phyloP scores from a whole-genome alignment of 768 basidiomycete genomes.

The Psilocybe tampanensis region DNA sequence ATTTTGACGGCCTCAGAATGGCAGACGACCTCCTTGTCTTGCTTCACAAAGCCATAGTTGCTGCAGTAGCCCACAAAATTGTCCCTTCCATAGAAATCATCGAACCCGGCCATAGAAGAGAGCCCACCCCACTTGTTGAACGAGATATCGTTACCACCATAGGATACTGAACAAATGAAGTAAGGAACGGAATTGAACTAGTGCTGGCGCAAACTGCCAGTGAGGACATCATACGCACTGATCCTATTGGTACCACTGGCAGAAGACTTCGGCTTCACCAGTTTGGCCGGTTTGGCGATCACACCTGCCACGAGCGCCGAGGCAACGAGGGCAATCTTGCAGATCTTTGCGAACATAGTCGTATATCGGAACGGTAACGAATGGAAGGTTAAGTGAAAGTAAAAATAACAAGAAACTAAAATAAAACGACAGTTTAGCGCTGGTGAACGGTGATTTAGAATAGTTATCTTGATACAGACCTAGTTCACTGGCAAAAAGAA shows the following conservation, averaged over 20 bases:
- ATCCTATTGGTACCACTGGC: constrained; percentile 5
- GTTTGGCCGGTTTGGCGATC: constrained; percentile 17
- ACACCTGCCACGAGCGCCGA: constrained; percentile 18
- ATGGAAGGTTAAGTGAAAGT: not conserved
- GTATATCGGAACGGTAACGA: constrained; percentile 1
- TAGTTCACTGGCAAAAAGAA: constrained; percentile 5
- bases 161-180: not conserved
- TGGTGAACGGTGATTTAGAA: not conserved
- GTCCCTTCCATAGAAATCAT: constrained; percentile 45
- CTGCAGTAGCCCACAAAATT: constrained; percentile 40
- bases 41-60: constrained; percentile 29
- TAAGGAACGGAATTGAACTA: too few relatives aligned
- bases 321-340: constrained; percentile 17
- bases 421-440: not conserved
- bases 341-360: constrained; percentile 23
- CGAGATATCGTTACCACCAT: constrained; percentile 13
- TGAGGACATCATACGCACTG: not conserved
- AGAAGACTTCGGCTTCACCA: too few relatives aligned
- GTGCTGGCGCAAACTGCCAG: too few relatives aligned
- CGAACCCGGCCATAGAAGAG: constrained; percentile 39
- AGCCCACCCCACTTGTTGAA: constrained; percentile 42
- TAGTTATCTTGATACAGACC: not conserved
- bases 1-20: constrained; percentile 36
- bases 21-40: constrained; percentile 39
- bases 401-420: not conserved